phyloP scores from a whole-genome alignment of 2,329 filamentous ascomycete species.

The Penicillium sp. region DNA sequence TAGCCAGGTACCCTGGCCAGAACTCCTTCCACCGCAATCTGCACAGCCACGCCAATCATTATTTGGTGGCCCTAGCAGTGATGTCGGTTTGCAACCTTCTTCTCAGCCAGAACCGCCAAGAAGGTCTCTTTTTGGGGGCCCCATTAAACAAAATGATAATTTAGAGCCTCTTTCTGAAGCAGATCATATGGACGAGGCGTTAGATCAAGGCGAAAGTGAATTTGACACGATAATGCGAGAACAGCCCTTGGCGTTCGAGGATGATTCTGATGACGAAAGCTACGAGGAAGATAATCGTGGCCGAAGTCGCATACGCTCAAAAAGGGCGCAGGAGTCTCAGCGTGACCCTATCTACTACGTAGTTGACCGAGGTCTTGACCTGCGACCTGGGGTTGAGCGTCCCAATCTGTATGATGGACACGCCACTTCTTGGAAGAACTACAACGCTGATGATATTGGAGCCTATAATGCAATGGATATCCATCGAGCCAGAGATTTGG shows the following conservation, averaged over 20 bases:
- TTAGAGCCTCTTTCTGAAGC: constrained; percentile 12
- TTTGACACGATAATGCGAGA: constrained; percentile 24
- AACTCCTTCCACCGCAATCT: constrained; percentile 21
- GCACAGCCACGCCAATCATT: constrained; percentile 19
- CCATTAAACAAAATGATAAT: constrained; percentile 22
- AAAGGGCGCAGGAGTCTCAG: neutral
- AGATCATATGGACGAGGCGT: constrained; percentile 4
- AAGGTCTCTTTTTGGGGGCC: constrained; percentile 32
- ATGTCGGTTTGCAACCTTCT: constrained; percentile 26
- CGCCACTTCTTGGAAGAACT: constrained; percentile 72
- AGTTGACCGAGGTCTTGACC: constrained; percentile 22
- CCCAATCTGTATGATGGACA: constrained; percentile 62
- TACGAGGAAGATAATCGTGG: constrained; percentile 22
- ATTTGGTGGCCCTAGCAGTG: constrained; percentile 26
- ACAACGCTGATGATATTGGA: constrained; percentile 80
- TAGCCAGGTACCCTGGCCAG: constrained; percentile 16
- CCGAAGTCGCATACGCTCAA: neutral
- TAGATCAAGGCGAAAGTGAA: constrained; percentile 15
- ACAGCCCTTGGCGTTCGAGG: constrained; percentile 15
- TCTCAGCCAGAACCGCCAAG: constrained; percentile 26
- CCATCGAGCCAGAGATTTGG: constrained; percentile 64
- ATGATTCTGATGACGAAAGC: constrained; percentile 26
- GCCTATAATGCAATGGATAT: constrained; percentile 63
- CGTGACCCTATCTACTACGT: constrained; percentile 10
- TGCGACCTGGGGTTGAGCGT: constrained; percentile 36